Evolutionary conservation across 2,329 filamentous ascomycete species (phyloP).

Genomic region (Xylariaceae sp.): DNA sequence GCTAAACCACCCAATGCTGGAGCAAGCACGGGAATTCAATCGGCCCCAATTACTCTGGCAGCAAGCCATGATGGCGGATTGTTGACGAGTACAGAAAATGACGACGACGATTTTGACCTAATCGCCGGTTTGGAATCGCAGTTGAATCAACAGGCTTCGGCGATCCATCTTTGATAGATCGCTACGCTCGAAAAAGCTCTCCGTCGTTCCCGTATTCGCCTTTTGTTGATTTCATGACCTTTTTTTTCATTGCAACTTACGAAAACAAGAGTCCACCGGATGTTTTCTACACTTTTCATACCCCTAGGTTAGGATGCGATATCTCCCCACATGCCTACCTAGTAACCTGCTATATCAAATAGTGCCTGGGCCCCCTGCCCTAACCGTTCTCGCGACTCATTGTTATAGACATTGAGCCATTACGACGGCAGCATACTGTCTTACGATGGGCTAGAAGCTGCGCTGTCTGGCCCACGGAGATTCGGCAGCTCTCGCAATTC

Average conservation of each 20-base stretch:
- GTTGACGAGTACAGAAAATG: neutral
- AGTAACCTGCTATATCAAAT: neutral
- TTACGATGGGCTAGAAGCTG: neutral
- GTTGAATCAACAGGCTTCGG: conserved; percentile 20
- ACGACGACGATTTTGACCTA: conserved; percentile 24
- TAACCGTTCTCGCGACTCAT: neutral
- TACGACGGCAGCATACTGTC: neutral
- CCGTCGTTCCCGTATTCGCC: neutral
- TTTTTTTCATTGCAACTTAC: neutral
- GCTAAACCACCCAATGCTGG: neutral
- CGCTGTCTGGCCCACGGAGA: neutral
- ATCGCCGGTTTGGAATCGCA: conserved; percentile 27
- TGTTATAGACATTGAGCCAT: neutral
- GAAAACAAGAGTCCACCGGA: neutral
- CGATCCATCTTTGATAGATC: neutral
- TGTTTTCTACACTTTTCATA: too few species aligned
- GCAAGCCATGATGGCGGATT: neutral
- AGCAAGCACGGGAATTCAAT: neutral
- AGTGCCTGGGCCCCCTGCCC: neutral
- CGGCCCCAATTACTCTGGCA: neutral
- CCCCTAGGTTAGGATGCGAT: neutral
- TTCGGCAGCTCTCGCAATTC: too few species aligned
- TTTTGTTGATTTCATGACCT: neutral
- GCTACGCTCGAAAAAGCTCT: too few species aligned
- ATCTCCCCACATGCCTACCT: neutral